Conservation (phyloP, 495 filamentous ascomycete genomes). For the Penicillium parvum region DNA sequence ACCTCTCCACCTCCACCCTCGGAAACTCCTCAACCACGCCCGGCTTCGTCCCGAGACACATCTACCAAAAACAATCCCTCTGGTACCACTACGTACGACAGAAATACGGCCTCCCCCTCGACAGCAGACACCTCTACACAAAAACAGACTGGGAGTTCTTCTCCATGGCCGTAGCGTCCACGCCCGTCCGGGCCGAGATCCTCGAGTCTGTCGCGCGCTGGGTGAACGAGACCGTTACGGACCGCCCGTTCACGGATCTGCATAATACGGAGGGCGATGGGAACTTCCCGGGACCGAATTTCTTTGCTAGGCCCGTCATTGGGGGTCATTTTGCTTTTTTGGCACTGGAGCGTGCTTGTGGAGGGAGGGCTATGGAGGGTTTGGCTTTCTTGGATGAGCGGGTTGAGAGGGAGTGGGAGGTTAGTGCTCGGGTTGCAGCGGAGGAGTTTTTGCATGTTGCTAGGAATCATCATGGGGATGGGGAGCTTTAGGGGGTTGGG, state of each 20-base stretch:
- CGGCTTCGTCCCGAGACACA: slow-evolving; percentile 61
- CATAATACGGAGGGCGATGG: slow-evolving; percentile 73
- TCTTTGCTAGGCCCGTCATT: slow-evolving; percentile 80
- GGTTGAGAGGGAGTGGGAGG: slow-evolving; percentile 18
- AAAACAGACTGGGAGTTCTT: slow-evolving; percentile 96
- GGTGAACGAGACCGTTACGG: slow-evolving; percentile 80
- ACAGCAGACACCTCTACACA: slow-evolving; percentile 82
- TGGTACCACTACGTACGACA: slow-evolving; percentile 87
- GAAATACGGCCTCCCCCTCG: slow-evolving; percentile 77
- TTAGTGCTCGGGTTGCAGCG: slow-evolving; percentile 25
- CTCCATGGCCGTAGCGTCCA: slow-evolving; percentile 69
- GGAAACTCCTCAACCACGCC: no score
- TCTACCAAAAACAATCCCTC: slow-evolving; percentile 78
- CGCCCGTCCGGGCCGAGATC: slow-evolving; percentile 64
- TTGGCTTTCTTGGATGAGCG: slow-evolving; percentile 61
- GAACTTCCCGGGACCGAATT: slow-evolving; percentile 62
- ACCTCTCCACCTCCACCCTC: slow-evolving; percentile 12
- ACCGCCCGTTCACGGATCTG: slow-evolving; percentile 77
- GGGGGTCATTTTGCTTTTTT: slow-evolving; percentile 86
- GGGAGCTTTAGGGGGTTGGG: slow-evolving; percentile 12
- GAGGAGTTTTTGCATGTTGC: slow-evolving; percentile 10
- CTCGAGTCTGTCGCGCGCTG: slow-evolving; percentile 73
- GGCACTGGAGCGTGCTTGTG: slow-evolving; percentile 71
- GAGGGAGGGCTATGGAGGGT: slow-evolving; percentile 60
- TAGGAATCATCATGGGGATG: slow-evolving; percentile 13